Base-by-base conservation (phyloP, 2,329 filamentous ascomycete genomes). In the Trichoderma sp. region DNA sequence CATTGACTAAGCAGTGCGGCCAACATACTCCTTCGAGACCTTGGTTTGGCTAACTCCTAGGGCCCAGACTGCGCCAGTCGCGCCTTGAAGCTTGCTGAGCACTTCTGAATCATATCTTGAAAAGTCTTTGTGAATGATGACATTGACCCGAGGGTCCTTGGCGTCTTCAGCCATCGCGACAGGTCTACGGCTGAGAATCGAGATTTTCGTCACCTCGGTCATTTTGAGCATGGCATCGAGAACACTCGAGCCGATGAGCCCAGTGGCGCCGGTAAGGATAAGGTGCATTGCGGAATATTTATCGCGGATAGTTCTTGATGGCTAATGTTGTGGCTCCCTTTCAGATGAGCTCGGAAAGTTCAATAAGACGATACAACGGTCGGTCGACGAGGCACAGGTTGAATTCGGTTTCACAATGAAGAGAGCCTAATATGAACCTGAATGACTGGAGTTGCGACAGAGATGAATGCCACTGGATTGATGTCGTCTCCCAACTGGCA, bases 91-190 rank as follows among this genome's bases (percentile, higher is more conserved):
- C 11, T 72, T 62, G 24, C 32, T 63, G 12, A 73, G 43, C 0
- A 63, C 67, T 24, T 72, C 71, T 21, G 72, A 51, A 12, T 58
- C 47, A 24, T 72, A 73, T 2, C n/a, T 51, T 0, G 71, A 57
- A 26, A 73, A 39, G n/a, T 73, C 72, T 21, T 67, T 39, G 28
- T 73, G 71, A 9, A 73, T 71, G n/a, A 73, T 67, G 18, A 73
- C 72, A 5, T 62, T 28, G 28, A 70, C 66, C 24, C 72, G 70
- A 1, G 56, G 24, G 4, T 73, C 71, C 9, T 51, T 69, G 28
- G 66, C 34, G 12, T 71, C 61, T 18, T 72, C 72, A 3, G 72
- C 72, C 60, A 72, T 71, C 0, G 70, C 60, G 8, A 73, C 72
- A 3, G 72, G 66, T 26, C 64, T 62, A n/a, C 72, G 71, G 26